A percentile compares a stretch with the other conserved stretches of the same genome.
Conservation (phyloP, 2,329 filamentous ascomycete genomes). For the Xylaria digitata region DNA sequence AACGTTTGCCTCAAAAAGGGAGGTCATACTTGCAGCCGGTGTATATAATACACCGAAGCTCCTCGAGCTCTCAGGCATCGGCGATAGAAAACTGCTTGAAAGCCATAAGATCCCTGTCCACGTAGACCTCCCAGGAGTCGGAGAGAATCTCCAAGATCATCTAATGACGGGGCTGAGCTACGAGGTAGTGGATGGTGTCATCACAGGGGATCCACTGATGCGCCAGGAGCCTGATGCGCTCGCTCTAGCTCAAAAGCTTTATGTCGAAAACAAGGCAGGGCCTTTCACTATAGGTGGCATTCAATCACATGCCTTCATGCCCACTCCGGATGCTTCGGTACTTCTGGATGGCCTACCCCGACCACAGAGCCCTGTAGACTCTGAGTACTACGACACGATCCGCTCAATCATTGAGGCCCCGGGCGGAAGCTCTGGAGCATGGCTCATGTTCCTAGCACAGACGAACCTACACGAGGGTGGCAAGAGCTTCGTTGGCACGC, state of each 20-base stretch:
- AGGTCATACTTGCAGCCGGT: slow-evolving; percentile 40
- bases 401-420: slow-evolving; percentile 39
- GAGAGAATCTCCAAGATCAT: slow-evolving; percentile 40
- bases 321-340: slow-evolving; percentile 27
- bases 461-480: slow-evolving; percentile 43
- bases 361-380: slow-evolving; percentile 16
- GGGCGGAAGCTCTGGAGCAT: slow-evolving; percentile 37
- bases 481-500: slow-evolving; percentile 40
- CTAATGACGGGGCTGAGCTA: slow-evolving; percentile 36
- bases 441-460: slow-evolving; percentile 45
- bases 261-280: slow-evolving; percentile 40
- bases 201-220: slow-evolving; percentile 33
- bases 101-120: slow-evolving; percentile 11
- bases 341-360: slow-evolving; percentile 32
- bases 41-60: slow-evolving; percentile 41
- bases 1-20: slow-evolving; percentile 26
- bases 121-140: slow-evolving; percentile 34
- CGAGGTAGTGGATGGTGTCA: slow-evolving; percentile 33
- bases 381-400: slow-evolving; percentile 33
- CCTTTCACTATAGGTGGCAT: slow-evolving; percentile 40
- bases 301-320: slow-evolving; percentile 45
- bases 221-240: slow-evolving; percentile 39
- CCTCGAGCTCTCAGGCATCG: slow-evolving; percentile 42
- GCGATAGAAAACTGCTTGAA: slow-evolving; percentile 26
- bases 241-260: slow-evolving; percentile 35